Evolutionary conservation across 306 rosid genomes (phyloP), one percentile per base, ranked within the genome.

Genomic region (Canavalia gladiata): DNA sequence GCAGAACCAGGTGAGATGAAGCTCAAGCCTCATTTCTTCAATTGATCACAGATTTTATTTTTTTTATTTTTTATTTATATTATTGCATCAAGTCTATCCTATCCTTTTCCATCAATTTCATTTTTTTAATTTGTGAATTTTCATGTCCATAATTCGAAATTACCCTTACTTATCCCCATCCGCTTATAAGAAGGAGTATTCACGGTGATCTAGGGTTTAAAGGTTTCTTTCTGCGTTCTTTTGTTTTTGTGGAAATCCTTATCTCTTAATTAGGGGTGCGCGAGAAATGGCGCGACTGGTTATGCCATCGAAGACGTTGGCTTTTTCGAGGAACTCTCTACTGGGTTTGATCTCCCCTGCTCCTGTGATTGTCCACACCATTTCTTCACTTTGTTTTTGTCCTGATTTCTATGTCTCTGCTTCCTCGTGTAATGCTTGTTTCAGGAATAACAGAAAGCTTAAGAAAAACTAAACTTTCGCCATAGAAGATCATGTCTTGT

Each of bases 211-310:
- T 79, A 84, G 87, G 87, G 73, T 84, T 83, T 79, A 58, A 67
- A 57, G 76, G 47, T 78, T 55, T 59, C 33, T 70, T 28, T 76
- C 13, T 52, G 81, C 31, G 11, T 50, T 77, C 9, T 37, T 33
- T 49, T 41, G 42, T 55, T 82, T 49, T 12, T 71, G 82, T 83
- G n/a, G 52, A 60, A 60, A 51, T 64, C 34, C 55, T 13, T 68
- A 75, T 65, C 64, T 41, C 73, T 45, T 28, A 34, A 3, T 42
- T 83, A 76, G 86, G 79, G 71, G 63, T 62, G 70, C 82, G 62
- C 47, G 54, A 71, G 11, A 77, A 45, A 83, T 84, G 84, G 87
- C 87, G 33, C 84, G 87, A 66, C 79, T 84, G 77, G 84, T 84
- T 74, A 81, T 84, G 66, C 84, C 87, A 79, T 79, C 87, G 41